Conservation (phyloP, 192 early-diverging fungal species). For the Backusella luteola region DNA sequence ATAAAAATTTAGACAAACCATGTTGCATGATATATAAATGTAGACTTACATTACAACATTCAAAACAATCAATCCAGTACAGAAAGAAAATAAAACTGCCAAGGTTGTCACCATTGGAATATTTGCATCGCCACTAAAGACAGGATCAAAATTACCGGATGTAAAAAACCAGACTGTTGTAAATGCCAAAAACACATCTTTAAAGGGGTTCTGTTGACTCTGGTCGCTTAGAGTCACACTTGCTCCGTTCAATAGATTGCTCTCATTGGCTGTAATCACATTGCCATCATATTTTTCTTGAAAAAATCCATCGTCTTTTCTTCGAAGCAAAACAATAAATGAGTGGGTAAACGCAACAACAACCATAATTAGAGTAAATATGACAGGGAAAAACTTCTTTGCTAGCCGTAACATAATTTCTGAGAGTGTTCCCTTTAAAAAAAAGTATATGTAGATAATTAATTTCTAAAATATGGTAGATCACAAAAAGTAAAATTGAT, state of each 20-base stretch:
- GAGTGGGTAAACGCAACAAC: slow-evolving; percentile 4
- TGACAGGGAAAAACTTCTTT: not conserved
- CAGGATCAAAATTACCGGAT: slow-evolving; percentile 5
- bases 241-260: not conserved
- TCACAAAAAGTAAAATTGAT: no score
- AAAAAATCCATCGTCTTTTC: not conserved
- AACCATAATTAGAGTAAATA: not conserved
- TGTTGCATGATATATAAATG: not conserved
- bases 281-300: not conserved
- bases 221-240: not conserved
- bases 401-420: slow-evolving; percentile 5
- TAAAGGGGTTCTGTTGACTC: not conserved
- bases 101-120: not conserved
- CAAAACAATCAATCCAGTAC: not conserved
- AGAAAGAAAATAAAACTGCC: slow-evolving; percentile 9
- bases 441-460: not conserved
- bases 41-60: not conserved
- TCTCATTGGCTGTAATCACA: not conserved
- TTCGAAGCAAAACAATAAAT: slow-evolving; percentile 7
- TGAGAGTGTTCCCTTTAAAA: not conserved
- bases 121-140: not conserved
- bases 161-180: not conserved
- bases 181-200: not conserved
- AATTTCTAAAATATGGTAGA: not conserved
- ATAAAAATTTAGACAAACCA: not conserved